Base-by-base conservation (phyloP, 2,329 filamentous ascomycete genomes). In the Daldinia sp. region DNA sequence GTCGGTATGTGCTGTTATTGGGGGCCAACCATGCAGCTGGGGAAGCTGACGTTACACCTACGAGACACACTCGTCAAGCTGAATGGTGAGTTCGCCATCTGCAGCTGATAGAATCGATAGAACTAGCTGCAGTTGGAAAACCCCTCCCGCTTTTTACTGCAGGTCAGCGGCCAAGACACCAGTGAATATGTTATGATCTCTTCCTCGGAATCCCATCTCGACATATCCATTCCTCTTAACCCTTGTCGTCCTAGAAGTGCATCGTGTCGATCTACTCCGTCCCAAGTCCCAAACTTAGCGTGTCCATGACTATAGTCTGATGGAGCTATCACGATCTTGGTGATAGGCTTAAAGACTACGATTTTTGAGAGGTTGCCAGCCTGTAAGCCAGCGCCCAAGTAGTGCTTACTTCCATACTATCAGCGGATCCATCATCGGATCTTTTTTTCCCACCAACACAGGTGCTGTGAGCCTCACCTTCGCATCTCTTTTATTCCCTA, bases 151-250 rank as follows among this genome's bases (percentile, higher is more conserved):
- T 67, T 59, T 71, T 57, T 60, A 48, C 64, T 60, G 60, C 59
- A 48, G 41, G 53, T 30, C 56, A 53, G 50, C 50, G 44, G 48
- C 59, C 33, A 57, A 48, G 53, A 54, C 28, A 20, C 35, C 23
- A 39, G 46, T 56, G 50, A 68, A 64, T 66, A 67, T 65, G 65
- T 68, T 35, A 30, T 44, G 41, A 63, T 67, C 66, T 66, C 63
- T 62, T 63, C 63, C 51, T 28, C 41, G 58, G 61, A 72, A 64
- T 66, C 59, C 59, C 69, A 71, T 75, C 67, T 68, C 71, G 58
- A 73, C 63, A 71, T 71, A 46, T 63, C 64, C 61, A 72, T 71
- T 56, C 57, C 57, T 63, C 41, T 68, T 33, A 61, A 61, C 48
- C 70, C 68, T 63, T 68, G 63, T 57, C 66, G 28, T 55, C 61